Evolutionary conservation across 1,284 basidiomycete genomes (phyloP), one percentile per base, ranked within the genome.

Genomic region (Sporisorium graminicola): DNA sequence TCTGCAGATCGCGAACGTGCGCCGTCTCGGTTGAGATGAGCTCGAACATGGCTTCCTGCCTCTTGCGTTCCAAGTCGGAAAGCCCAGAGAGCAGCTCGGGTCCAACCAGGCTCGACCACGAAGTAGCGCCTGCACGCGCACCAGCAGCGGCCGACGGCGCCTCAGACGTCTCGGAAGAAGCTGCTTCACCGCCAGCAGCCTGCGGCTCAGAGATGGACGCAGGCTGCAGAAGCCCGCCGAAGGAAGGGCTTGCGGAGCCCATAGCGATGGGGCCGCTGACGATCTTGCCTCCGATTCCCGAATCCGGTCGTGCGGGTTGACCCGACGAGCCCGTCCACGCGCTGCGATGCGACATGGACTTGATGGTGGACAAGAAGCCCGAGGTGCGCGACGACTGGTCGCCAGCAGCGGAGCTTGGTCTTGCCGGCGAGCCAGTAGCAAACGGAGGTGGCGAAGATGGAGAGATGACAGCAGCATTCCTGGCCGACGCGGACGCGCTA

Each of bases 11-110:
- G 58, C 94, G 90, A 44, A 99, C 95, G 87, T 98, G 99, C 87
- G 98, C 95, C 14, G 94, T 90, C 85, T 99, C 97, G 18, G 97
- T 99, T 85, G 97, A 97, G 62, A 98, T 97, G 74, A 98, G 94
- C 87, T 99, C 97, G 85, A 99, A 99, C 88, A 99, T 98, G 31
- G 95, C 94, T 86, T 99, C 97, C 85, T 99, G 97, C 1, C 97
- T 90, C 86, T 91, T 96, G 89, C 97, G 96, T 88, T 99, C 97
- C 37, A 88, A 89, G 71, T 98, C 95, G 5, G 92, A 92, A 27
- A 98, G 93, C 78, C 91, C 59, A 26, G 91, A 91, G 35, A 97
- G 86, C 0, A 92, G 93, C 40, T 90, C 90, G 71, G 90, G 90
- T 77, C 95, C 93, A 0, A 98, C 92, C 55, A 98, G 87, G 83